Base-by-base conservation (phyloP, 1,139 yeast genomes). In the Yamadazyma songkhlaensis region DNA sequence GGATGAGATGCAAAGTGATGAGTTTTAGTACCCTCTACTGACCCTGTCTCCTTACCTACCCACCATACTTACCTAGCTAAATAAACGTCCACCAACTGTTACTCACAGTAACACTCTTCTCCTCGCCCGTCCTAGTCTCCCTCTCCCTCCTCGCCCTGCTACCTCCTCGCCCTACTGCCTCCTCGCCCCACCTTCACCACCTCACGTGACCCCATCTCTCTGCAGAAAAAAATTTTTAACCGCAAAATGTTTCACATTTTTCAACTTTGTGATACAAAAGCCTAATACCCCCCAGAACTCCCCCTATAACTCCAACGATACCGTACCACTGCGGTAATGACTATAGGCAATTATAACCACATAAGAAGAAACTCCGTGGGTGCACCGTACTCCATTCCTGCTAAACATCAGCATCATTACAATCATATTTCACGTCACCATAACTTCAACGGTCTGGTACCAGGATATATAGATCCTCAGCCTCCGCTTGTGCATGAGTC, bases 301-400 rank as follows among this genome's bases (percentile, higher is more conserved):
- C 20, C 20, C 20, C 20, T 17, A 17, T 4, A 17, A n/a, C n/a
- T n/a, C n/a, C n/a, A n/a, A n/a, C n/a, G n/a, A 17, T 17, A 17
- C 20, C 20, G 20, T 17, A 17, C 20, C 20, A 17, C 20, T 17
- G 20, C 20, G 20, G 20, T 17, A 17, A 17, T 17, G 20, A 17
- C 20, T 17, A 4, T 17, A 17, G 20, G 58, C 26, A 67, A 60
- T 29, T 58, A 52, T 40, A 59, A 58, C 37, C 62, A 65, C 43
- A 58, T 60, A 39, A 53, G 69, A 46, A 55, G 71, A 28, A 54
- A 60, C 40, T 59, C 69, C 17, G 39, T 55, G 22, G 32, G 31
- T 3, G 27, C 32, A 4, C 72, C 73, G 9, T 65, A 67, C 45
- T 52, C 66, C 10, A 59, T 65, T 34, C 72, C 72, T 21, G 42